A percentile compares a stretch with the other conserved stretches of the same genome.
phyloP scores from a whole-genome alignment of 768 basidiomycete genomes.

The Exidia glandulosa region DNA sequence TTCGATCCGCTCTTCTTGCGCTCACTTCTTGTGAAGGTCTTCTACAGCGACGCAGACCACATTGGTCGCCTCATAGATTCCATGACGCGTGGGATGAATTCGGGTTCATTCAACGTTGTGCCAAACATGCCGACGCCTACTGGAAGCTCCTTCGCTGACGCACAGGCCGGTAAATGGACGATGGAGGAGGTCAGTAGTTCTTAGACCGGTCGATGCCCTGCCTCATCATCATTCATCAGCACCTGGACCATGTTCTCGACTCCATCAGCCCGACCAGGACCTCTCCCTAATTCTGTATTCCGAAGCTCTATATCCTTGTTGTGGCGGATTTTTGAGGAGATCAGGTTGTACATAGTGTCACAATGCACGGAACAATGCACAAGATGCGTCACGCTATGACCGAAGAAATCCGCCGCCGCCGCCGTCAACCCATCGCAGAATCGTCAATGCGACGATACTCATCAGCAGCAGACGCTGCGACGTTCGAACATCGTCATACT shows the following conservation, averaged over 20 bases:
- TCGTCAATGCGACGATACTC: not conserved
- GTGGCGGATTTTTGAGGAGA: not conserved
- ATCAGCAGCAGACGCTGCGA: not conserved
- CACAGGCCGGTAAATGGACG: not conserved
- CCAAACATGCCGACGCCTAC: slow-evolving; percentile 19
- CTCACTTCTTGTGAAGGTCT: slow-evolving; percentile 39
- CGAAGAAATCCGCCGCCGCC: not conserved
- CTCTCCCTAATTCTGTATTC: not conserved
- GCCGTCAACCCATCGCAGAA: no score
- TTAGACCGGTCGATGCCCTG: not conserved
- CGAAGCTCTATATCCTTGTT: not conserved
- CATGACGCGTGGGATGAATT: slow-evolving; percentile 70
- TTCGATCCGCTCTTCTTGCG: not conserved
- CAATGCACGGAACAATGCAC: not conserved
- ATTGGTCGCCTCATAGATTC: slow-evolving; percentile 77
- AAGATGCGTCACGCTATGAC: not conserved
- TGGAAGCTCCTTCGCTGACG: not conserved
- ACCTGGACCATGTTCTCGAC: not conserved
- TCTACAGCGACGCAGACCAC: slow-evolving; percentile 63
- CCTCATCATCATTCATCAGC: not conserved
- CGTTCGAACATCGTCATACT: not conserved
- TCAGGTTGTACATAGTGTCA: not conserved
- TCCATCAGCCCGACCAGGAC: not conserved
- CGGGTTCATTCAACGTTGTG: slow-evolving; percentile 72
- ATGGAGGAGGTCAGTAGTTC: not conserved